A percentile compares a stretch with the other conserved stretches of the same genome.
Conservation (phyloP, 1,284 basidiomycete species). For the Ustilago sp. region DNA sequence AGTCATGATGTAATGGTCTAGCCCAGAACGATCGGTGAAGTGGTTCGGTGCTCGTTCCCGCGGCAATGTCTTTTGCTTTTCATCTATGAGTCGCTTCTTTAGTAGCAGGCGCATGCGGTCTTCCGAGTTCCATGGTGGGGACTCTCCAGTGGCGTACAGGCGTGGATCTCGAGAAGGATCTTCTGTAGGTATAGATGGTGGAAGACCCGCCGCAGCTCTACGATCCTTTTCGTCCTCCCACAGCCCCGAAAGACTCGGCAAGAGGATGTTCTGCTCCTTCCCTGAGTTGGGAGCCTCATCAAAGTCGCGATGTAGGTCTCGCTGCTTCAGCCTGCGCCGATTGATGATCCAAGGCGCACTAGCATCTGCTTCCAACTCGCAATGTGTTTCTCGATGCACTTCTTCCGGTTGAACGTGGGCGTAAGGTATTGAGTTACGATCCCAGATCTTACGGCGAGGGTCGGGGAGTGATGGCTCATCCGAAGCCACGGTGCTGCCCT, state of each 20-base stretch:
- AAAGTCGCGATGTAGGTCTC: slow-evolving; percentile 79
- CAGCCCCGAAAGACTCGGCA: slow-evolving; percentile 87
- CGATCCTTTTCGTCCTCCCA: slow-evolving; percentile 92
- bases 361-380: slow-evolving; percentile 86
- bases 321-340: slow-evolving; percentile 76
- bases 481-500: slow-evolving; percentile 39
- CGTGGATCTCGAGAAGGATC: slow-evolving; percentile 51
- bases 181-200: slow-evolving; percentile 51
- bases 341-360: slow-evolving; percentile 87
- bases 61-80: slow-evolving; percentile 71
- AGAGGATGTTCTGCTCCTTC: slow-evolving; percentile 76
- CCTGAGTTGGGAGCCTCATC: slow-evolving; percentile 29
- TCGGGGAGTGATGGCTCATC: slow-evolving; percentile 26
- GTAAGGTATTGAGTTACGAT: slow-evolving; percentile 37
- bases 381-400: slow-evolving; percentile 74
- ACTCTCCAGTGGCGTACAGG: slow-evolving; percentile 39
- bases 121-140: slow-evolving; percentile 65
- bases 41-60: slow-evolving; percentile 37
- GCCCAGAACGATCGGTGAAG: slow-evolving; percentile 63
- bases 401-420: slow-evolving; percentile 41
- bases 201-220: slow-evolving; percentile 70
- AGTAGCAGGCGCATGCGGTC: slow-evolving; percentile 68
- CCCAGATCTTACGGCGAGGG: slow-evolving; percentile 38
- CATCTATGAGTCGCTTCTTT: slow-evolving; percentile 56
- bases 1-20: slow-evolving; percentile 81